These are phyloP conservation scores for Colletotrichum costaricense DNA, from an alignment of 2,329 filamentous ascomycete genomes.

Conservation along the genomic window DNA sequence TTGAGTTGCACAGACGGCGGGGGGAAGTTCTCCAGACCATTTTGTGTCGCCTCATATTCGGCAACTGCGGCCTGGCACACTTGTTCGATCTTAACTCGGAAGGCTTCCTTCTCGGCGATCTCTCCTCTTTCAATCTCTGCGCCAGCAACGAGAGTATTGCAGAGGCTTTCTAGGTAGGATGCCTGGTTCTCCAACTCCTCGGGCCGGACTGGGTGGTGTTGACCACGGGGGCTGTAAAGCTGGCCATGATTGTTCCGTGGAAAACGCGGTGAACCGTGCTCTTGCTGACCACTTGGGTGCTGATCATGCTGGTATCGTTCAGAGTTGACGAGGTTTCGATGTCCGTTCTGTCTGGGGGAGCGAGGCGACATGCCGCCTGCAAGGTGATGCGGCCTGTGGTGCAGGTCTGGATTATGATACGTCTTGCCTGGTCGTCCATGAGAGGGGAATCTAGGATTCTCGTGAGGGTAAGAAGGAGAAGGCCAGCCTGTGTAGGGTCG, in stretches of 20 bases:
- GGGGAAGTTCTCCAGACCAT: conserved; percentile 58
- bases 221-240: conserved; percentile 45
- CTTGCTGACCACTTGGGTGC: not conserved
- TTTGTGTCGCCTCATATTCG: conserved; percentile 58
- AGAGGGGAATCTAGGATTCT: conserved; percentile 1
- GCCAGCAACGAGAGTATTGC: conserved; percentile 60
- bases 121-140: conserved; percentile 74
- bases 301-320: conserved; percentile 23
- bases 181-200: conserved; percentile 63
- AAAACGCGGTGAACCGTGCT: conserved; percentile 14
- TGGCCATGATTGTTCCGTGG: conserved; percentile 38
- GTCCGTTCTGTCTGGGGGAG: conserved; percentile 41
- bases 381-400: conserved; percentile 11
- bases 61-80: conserved; percentile 72
- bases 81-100: conserved; percentile 72
- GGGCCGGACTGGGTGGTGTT: conserved; percentile 44
- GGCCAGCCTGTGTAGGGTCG: conserved; percentile 42
- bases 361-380: conserved; percentile 3
- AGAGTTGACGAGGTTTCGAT: conserved; percentile 37
- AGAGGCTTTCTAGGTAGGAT: conserved; percentile 60
- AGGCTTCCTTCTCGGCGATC: conserved; percentile 76
- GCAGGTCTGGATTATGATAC: conserved; percentile 6
- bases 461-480: conserved; percentile 43
- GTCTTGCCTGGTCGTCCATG: not conserved
- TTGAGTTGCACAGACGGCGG: conserved; percentile 72